These are phyloP conservation scores for Aspergillus carlsbadensis DNA, from an alignment of 495 filamentous ascomycete species.

Conservation along the genomic window DNA sequence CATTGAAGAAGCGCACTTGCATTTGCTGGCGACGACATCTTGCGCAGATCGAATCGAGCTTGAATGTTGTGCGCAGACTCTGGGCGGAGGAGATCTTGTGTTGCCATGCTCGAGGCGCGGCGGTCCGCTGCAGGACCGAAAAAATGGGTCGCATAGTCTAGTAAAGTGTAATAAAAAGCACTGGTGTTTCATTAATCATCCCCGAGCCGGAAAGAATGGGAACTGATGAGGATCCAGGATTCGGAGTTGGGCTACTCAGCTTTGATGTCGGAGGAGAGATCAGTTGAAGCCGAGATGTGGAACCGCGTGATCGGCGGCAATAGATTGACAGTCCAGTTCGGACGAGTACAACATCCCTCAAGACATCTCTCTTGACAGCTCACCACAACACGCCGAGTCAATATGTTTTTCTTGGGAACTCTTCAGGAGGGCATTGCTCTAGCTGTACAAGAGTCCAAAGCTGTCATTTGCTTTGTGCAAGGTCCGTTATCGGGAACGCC, in stretches of 20 bases:
- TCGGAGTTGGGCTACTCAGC: not conserved
- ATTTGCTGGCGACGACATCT: conserved; percentile 41
- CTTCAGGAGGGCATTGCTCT: conserved; percentile 74
- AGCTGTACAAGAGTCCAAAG: conserved; percentile 65
- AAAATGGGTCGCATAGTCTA: conserved; percentile 35
- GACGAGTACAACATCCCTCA: not conserved
- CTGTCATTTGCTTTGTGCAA: conserved; percentile 68
- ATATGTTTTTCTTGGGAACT: conserved; percentile 77
- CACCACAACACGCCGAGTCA: conserved; percentile 13
- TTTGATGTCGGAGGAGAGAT: not conserved
- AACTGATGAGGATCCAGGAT: not conserved
- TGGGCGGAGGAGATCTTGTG: conserved; percentile 18
- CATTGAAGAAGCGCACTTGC: conserved; percentile 32
- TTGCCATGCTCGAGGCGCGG: conserved; percentile 23
- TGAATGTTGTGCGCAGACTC: conserved; percentile 20
- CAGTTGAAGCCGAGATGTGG: not conserved
- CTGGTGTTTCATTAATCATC: not conserved
- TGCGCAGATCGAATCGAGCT: conserved; percentile 36
- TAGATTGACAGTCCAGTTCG: not conserved
- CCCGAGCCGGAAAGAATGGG: too few relatives aligned
- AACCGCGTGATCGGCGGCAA: not conserved
- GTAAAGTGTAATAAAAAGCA: not conserved
- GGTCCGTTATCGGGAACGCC: conserved; percentile 43
- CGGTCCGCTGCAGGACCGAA: conserved; percentile 27
- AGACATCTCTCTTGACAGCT: conserved; percentile 8